Evolutionary conservation across 1,139 yeast genomes (phyloP).

Genomic region (Lodderomyces parapsilosis): DNA sequence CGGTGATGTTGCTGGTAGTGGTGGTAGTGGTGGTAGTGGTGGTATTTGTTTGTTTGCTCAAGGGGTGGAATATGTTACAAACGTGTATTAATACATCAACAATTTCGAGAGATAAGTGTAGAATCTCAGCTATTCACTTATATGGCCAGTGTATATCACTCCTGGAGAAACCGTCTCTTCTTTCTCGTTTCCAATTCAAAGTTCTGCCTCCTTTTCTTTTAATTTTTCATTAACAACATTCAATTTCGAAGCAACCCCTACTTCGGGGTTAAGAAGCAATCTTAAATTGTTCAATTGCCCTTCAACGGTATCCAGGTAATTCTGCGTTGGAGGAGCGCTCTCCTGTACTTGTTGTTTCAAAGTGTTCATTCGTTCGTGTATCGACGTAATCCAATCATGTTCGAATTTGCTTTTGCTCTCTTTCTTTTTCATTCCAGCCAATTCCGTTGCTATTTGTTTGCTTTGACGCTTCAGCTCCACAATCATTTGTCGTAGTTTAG

Average conservation of each 20-base stretch:
- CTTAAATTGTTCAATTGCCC: constrained; percentile 17
- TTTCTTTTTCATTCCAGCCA: constrained; percentile 33
- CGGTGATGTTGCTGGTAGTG: no score
- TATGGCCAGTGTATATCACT: no score
- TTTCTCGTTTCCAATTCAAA: no score
- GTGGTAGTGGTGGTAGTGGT: no score
- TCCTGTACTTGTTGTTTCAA: neutral
- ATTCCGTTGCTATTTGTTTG: constrained; percentile 35
- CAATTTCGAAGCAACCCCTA: constrained; percentile 39
- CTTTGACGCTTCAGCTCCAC: constrained; percentile 39
- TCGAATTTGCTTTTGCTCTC: constrained; percentile 16
- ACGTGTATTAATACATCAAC: constrained; percentile 1
- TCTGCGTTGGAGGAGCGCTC: neutral
- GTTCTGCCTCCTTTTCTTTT: constrained; percentile 15
- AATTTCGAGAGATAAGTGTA: no score
- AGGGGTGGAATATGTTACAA: neutral
- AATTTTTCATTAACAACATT: constrained; percentile 32
- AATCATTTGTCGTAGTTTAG: constrained; percentile 38
- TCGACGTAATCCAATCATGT: constrained; percentile 21
- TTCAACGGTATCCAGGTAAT: constrained; percentile 10
- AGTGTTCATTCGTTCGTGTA: constrained; percentile 13
- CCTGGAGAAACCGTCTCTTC: no score
- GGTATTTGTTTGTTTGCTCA: neutral
- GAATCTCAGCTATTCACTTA: no score
- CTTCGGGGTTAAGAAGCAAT: constrained; percentile 35